Percentiles rank a stretch among this genome's conserved stretches.
Conservation (phyloP, 2,329 filamentous ascomycete species). For the Chaetomiaceae sp. region DNA sequence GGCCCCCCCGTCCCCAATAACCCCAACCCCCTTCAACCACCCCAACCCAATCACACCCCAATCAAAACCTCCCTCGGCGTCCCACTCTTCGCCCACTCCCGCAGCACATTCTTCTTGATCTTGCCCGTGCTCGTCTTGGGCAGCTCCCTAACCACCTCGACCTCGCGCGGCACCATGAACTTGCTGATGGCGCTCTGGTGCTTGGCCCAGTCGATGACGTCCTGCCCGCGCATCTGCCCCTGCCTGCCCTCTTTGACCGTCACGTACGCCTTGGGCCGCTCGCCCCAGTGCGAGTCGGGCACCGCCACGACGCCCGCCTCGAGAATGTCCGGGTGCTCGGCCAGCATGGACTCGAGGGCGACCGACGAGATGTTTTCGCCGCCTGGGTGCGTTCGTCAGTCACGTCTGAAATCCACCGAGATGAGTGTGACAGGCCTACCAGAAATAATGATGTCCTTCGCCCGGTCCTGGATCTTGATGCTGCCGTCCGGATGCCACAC, state of each 20-base stretch:
- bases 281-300: constrained; percentile 86
- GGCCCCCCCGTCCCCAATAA: too few species aligned
- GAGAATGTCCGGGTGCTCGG: constrained; percentile 80
- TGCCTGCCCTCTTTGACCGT: constrained; percentile 68
- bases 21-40: too few species aligned
- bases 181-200: constrained; percentile 74
- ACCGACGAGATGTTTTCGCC: constrained; percentile 97
- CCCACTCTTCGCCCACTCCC: constrained; percentile 70
- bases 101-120: constrained; percentile 87
- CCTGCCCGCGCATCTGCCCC: constrained; percentile 49
- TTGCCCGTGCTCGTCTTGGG: constrained; percentile 98
- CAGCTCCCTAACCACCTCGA: constrained; percentile 77
- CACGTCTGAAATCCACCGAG: too few species aligned
- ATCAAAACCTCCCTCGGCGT: constrained; percentile 15
- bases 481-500: constrained; percentile 90
- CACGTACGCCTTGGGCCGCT: constrained; percentile 90
- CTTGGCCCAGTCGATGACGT: constrained; percentile 83
- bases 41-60: background rate
- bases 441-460: constrained; percentile 98
- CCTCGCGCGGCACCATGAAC: constrained; percentile 77
- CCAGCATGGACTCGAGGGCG: constrained; percentile 84
- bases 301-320: constrained; percentile 90
- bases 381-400: constrained; percentile 57
- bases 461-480: constrained; percentile 85
- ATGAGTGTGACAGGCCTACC: too few species aligned